Conservation (phyloP, 257 asterid genomes). For the Nicotiana attenuata region DNA sequence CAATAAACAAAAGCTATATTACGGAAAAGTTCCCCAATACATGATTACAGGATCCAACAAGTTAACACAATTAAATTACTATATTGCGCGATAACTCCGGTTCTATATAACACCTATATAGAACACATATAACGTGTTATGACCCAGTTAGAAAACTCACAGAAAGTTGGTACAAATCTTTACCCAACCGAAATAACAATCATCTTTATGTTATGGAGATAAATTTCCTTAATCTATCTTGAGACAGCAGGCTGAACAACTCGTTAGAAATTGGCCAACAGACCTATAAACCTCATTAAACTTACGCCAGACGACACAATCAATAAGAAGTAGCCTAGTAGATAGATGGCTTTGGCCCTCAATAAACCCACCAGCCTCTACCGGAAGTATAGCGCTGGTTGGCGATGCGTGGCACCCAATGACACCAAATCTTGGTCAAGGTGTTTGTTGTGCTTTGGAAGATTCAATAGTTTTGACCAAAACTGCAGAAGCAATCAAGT, state of each 20-base stretch:
- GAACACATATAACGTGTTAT: too few relatives aligned
- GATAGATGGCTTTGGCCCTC: constrained; percentile 95
- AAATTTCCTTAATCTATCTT: too few relatives aligned
- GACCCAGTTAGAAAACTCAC: too few relatives aligned
- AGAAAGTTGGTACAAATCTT: too few relatives aligned
- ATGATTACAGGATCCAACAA: too few relatives aligned
- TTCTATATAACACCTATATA: too few relatives aligned
- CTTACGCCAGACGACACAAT: constrained; percentile 68
- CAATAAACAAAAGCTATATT: too few relatives aligned
- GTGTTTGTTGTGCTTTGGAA: constrained; percentile 87
- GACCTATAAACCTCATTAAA: constrained; percentile 47
- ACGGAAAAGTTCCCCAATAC: too few relatives aligned
- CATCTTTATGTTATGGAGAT: too few relatives aligned
- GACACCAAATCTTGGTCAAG: constrained; percentile 96
- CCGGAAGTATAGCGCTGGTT: constrained; percentile 61
- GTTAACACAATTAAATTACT: too few relatives aligned
- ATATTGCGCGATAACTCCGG: too few relatives aligned
- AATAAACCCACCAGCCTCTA: constrained; percentile 51
- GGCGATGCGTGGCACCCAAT: constrained; percentile 99
- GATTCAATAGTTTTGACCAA: constrained; percentile 61
- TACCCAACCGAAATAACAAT: too few relatives aligned
- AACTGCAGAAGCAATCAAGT: constrained; percentile 36
- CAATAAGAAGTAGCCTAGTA: constrained; percentile 48
- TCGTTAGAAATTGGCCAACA: constrained; percentile 45
- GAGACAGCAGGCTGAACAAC: constrained; percentile 40